Evolutionary conservation across 2,329 filamentous ascomycete genomes (phyloP).

Genomic region (Epichloe baconii): DNA sequence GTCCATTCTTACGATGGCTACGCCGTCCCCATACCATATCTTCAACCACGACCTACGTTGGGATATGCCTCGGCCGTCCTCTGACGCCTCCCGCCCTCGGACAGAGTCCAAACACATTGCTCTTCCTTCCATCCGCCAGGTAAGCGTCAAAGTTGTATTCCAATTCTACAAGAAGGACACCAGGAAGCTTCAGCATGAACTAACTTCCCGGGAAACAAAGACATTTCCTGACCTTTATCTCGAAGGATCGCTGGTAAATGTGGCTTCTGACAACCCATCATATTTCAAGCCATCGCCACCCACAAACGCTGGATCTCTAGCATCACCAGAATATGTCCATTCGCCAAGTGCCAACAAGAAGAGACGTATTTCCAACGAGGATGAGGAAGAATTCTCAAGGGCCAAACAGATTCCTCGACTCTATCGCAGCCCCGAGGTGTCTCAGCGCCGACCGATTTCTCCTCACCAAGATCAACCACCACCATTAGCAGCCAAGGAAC

Average conservation of each 20-base stretch:
- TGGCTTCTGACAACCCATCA: background rate
- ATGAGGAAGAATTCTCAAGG: constrained; percentile 25
- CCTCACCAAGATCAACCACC: constrained; percentile 16
- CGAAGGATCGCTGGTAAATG: constrained; percentile 6
- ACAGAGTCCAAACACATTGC: constrained; percentile 28
- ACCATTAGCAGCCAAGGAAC: constrained; percentile 14
- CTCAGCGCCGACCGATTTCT: constrained; percentile 22
- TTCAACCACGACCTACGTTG: constrained; percentile 28
- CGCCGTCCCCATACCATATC: constrained; percentile 26
- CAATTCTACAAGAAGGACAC: background rate
- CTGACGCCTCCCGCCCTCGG: constrained; percentile 23
- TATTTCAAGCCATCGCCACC: background rate
- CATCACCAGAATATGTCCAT: constrained; percentile 35
- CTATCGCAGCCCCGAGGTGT: constrained; percentile 25
- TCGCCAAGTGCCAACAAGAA: constrained; percentile 36
- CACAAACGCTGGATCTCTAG: constrained; percentile 6
- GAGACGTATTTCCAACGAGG: constrained; percentile 30
- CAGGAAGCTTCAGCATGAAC: background rate
- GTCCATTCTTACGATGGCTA: constrained; percentile 36
- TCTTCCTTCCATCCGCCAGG: constrained; percentile 41
- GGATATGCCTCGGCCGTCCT: constrained; percentile 20
- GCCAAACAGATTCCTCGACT: constrained; percentile 33
- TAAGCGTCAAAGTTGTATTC: constrained; percentile 15
- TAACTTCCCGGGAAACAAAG: constrained; percentile 20
- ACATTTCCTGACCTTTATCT: constrained; percentile 31